Base-by-base conservation (phyloP, 345 rosid genomes). In the Luvunga scandens region DNA sequence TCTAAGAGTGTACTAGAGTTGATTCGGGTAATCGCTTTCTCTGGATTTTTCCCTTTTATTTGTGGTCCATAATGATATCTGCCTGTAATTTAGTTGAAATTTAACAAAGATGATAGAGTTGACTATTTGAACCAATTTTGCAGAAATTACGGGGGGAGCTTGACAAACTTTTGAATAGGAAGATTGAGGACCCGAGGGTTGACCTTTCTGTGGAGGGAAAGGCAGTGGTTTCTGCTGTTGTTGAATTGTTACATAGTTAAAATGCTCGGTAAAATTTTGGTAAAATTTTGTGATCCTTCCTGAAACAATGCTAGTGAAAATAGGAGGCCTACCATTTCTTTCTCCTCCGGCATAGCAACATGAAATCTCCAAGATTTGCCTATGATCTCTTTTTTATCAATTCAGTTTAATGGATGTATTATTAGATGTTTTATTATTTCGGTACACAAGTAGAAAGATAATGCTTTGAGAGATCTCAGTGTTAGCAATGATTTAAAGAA, bases 131-230 rank as follows among this genome's bases (percentile, higher is more conserved):
- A 42, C 69, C 70, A 5, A 16, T 71, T 59, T 53, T 76, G 82
- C 88, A 95, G 99, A 91, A 85, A 88, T 62, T 95, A 84, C 84
- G 95, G 10, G 91, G 85, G 45, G 97, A 95, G 82, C 93, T 95
- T 9, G 97, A 92, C 85, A 88, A 87, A 83, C 94, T 95, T 53
- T 82, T 95, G 76, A 88, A 87, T 48, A 86, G 91, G 84, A 95
- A 93, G 92, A 89, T 95, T 57, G 90, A 90, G 86, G 97, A 94
- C 73, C 99, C 99, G 21, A 80, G 93, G 77, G 79, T 95, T 60
- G 94, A 92, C 81, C 87, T 95, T 34, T 85, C 93, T 2, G 86
- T 76, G 13, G 99, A 92, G 81, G 97, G 98, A 36, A 90, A 91
- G 81, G 95, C 90, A 36, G 99, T 92, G 75, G 99, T 94, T 39